phyloP scores from a whole-genome alignment of 2,329 filamentous ascomycete genomes.

The Myrmaecium sp. region DNA sequence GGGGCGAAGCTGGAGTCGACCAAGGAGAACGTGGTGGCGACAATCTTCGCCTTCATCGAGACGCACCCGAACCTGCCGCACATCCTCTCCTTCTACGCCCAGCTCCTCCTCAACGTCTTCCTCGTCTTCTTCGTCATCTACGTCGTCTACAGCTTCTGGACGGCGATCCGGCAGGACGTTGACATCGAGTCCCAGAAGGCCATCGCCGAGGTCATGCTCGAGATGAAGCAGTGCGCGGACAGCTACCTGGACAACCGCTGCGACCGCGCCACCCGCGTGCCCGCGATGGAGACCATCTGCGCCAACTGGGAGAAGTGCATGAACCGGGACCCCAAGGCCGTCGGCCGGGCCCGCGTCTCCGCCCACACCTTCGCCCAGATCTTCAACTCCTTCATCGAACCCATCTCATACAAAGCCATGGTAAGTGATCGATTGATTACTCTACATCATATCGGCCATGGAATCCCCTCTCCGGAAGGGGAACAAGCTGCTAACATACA shows the following conservation, averaged over 20 bases:
- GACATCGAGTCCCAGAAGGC: slow-evolving; percentile 52
- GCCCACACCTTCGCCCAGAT: slow-evolving; percentile 83
- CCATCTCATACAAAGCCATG: slow-evolving; percentile 73
- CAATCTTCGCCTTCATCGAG: slow-evolving; percentile 45
- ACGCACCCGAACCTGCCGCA: slow-evolving; percentile 47
- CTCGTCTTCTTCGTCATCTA: slow-evolving; percentile 43
- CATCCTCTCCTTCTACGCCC: slow-evolving; percentile 49
- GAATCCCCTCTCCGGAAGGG: neutral
- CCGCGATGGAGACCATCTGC: slow-evolving; percentile 58
- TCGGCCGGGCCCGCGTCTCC: slow-evolving; percentile 65
- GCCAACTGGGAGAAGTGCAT: slow-evolving; percentile 76
- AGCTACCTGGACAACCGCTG: slow-evolving; percentile 67
- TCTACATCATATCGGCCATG: too few relatives aligned
- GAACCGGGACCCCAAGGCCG: slow-evolving; percentile 60
- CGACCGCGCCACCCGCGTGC: slow-evolving; percentile 45
- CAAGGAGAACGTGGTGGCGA: slow-evolving; percentile 19
- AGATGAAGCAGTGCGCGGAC: slow-evolving; percentile 56
- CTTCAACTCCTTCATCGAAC: slow-evolving; percentile 82
- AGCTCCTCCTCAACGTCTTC: slow-evolving; percentile 48
- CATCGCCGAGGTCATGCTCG: slow-evolving; percentile 49
- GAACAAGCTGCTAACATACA: neutral
- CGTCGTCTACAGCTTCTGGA: slow-evolving; percentile 51
- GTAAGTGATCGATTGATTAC: too few relatives aligned
- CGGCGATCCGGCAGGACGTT: slow-evolving; percentile 59
- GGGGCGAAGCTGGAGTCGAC: slow-evolving; percentile 5